Evolutionary conservation across 306 rosid genomes (phyloP).

Genomic region (Glycine tomentella): DNA sequence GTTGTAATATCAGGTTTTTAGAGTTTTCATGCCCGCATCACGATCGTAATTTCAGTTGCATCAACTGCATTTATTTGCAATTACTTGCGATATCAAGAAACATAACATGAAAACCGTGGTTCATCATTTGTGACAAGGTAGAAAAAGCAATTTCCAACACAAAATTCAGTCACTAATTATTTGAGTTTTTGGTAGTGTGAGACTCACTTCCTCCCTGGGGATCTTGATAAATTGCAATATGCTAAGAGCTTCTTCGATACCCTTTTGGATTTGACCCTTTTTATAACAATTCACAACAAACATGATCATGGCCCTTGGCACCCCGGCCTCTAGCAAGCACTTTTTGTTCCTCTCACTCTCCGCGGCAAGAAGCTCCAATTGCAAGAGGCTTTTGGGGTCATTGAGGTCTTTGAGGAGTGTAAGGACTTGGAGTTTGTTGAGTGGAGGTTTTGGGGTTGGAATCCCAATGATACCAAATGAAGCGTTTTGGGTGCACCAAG

Average conservation of each 20-base stretch:
- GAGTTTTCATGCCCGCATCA: no score
- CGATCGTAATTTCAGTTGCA: no score
- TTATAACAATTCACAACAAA: constrained; percentile 49
- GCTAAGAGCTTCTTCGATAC: constrained; percentile 66
- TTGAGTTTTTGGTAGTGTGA: not conserved
- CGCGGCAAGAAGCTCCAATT: constrained; percentile 54
- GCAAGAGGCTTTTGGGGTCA: constrained; percentile 46
- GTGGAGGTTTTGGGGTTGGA: constrained; percentile 70
- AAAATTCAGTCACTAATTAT: no score
- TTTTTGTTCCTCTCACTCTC: constrained; percentile 59
- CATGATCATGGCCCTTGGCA: constrained; percentile 55
- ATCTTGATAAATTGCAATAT: constrained; percentile 52
- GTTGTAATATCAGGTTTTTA: no score
- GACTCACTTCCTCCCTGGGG: constrained; percentile 40
- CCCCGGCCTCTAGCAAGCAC: constrained; percentile 58
- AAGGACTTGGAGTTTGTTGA: constrained; percentile 52
- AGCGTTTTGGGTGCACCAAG: constrained; percentile 73
- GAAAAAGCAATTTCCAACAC: no score
- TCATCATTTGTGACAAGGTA: no score
- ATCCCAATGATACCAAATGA: constrained; percentile 56
- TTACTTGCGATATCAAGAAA: no score
- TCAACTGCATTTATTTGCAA: no score
- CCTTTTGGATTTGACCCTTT: constrained; percentile 41
- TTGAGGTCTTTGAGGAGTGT: constrained; percentile 52
- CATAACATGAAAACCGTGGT: no score